phyloP scores from a whole-genome alignment of 495 filamentous ascomycete species.

The Xylaria flabelliformis region DNA sequence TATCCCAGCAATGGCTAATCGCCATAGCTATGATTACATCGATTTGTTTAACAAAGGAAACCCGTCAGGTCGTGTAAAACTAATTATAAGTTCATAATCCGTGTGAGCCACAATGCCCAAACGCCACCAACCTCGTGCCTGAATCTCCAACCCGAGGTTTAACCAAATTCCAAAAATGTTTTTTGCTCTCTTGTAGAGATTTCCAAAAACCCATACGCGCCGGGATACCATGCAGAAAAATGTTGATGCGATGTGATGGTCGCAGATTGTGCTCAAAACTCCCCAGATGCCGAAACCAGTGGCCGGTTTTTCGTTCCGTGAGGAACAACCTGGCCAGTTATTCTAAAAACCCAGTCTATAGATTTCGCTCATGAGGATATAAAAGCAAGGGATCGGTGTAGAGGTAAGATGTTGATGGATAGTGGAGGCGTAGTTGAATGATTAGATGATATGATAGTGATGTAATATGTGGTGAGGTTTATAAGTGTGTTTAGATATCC shows the following conservation, averaged over 20 bases:
- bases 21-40: slow-evolving; percentile 4
- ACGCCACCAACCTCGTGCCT: slow-evolving; percentile 1
- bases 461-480: not conserved
- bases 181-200: not conserved
- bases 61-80: slow-evolving; percentile 13
- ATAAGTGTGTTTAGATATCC: not conserved
- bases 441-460: not conserved
- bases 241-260: slow-evolving; percentile 3
- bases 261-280: slow-evolving; percentile 17
- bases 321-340: slow-evolving; percentile 21
- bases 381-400: not conserved
- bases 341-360: slow-evolving; percentile 11
- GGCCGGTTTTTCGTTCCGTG: slow-evolving; percentile 21
- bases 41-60: slow-evolving; percentile 6
- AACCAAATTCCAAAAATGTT: not conserved
- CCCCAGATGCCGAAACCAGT: slow-evolving; percentile 19
- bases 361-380: slow-evolving; percentile 17
- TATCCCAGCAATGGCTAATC: not conserved
- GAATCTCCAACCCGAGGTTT: not conserved
- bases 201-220: slow-evolving; percentile 1
- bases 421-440: not conserved
- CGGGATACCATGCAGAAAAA: slow-evolving; percentile 2
- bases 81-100: not conserved
- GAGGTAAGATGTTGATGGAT: not conserved
- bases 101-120: not conserved